Evolutionary conservation across 805 yeast genomes (phyloP).

Genomic region (Wilhelminamyces savonicus): DNA sequence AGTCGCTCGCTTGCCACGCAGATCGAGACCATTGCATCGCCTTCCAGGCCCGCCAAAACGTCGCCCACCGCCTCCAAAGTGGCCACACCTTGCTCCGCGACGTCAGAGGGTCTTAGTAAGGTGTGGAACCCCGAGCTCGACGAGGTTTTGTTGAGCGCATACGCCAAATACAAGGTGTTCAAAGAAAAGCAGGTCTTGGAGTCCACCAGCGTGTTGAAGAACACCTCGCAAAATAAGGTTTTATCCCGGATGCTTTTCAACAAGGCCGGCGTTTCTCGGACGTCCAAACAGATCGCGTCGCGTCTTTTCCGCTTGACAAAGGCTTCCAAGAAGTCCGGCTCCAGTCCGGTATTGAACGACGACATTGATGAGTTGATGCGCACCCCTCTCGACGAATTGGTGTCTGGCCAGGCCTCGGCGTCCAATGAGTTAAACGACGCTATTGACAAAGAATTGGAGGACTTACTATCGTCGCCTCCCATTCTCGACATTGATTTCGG

Average conservation of each 20-base stretch:
- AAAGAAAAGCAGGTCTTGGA: slow-evolving; percentile 17
- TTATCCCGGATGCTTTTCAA: not conserved
- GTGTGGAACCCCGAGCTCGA: slow-evolving; percentile 34
- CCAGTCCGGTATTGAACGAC: slow-evolving; percentile 6
- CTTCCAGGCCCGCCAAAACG: slow-evolving; percentile 1
- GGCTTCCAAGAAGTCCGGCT: not conserved
- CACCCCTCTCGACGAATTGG: slow-evolving; percentile 22
- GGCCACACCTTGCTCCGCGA: not conserved
- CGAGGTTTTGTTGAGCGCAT: slow-evolving; percentile 27
- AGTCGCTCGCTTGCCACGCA: too few species aligned
- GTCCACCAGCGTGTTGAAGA: slow-evolving; percentile 17
- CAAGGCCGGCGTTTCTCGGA: not conserved
- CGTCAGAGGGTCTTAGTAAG: slow-evolving; percentile 6
- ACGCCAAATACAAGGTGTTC: slow-evolving; percentile 27
- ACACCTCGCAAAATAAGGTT: slow-evolving; percentile 4
- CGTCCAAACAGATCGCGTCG: slow-evolving; percentile 5
- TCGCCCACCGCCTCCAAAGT: not conserved
- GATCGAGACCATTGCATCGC: not conserved
- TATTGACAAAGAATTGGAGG: slow-evolving; percentile 24
- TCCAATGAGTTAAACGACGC: slow-evolving; percentile 18
- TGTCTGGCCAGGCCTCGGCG: slow-evolving; percentile 8
- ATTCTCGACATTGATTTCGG: slow-evolving; percentile 2
- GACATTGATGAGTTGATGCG: slow-evolving; percentile 21
- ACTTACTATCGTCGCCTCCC: slow-evolving; percentile 22
- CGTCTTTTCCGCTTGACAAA: slow-evolving; percentile 24